Percentiles rank a stretch among this genome's conserved stretches.
Evolutionary conservation across 192 early-diverging fungal genomes (phyloP).

Genomic region (Entomortierella chlamydospora): DNA sequence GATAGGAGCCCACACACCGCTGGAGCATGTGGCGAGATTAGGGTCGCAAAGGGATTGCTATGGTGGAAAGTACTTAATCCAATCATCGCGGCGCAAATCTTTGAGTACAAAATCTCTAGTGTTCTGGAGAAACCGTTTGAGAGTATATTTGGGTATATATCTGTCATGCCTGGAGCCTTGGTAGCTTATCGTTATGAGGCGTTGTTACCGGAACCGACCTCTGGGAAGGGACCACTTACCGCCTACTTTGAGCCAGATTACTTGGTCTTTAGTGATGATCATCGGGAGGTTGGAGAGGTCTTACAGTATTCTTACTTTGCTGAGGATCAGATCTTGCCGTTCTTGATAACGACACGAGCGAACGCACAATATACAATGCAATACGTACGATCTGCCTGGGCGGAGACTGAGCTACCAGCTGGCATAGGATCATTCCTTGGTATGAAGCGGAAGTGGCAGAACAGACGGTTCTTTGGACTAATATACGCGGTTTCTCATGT

Average conservation of each 20-base stretch:
- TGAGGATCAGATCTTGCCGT: conserved; percentile 53
- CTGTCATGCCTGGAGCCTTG: conserved; percentile 49
- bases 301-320: conserved; percentile 46
- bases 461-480: conserved; percentile 44
- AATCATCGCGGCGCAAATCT: conserved; percentile 47
- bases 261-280: conserved; percentile 45
- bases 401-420: conserved; percentile 43
- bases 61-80: conserved; percentile 54
- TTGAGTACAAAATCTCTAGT: conserved; percentile 52
- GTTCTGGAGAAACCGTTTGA: conserved; percentile 52
- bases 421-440: conserved; percentile 46
- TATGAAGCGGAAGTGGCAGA: conserved; percentile 56
- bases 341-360: conserved; percentile 29
- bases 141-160: conserved; percentile 53
- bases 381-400: conserved; percentile 49
- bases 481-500: conserved; percentile 48
- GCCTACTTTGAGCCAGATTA: conserved; percentile 53
- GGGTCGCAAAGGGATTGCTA: conserved; percentile 48
- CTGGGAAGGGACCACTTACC: conserved; percentile 47
- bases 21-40: conserved; percentile 49
- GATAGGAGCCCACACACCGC: conserved; percentile 40
- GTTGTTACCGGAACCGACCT: conserved; percentile 40
- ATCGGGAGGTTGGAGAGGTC: conserved; percentile 42
- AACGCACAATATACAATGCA: conserved; percentile 46
- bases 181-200: conserved; percentile 49